Evolutionary conservation across 1,139 yeast species (phyloP), one percentile per base, ranked within the genome.

Genomic region (Pichia sp.): DNA sequence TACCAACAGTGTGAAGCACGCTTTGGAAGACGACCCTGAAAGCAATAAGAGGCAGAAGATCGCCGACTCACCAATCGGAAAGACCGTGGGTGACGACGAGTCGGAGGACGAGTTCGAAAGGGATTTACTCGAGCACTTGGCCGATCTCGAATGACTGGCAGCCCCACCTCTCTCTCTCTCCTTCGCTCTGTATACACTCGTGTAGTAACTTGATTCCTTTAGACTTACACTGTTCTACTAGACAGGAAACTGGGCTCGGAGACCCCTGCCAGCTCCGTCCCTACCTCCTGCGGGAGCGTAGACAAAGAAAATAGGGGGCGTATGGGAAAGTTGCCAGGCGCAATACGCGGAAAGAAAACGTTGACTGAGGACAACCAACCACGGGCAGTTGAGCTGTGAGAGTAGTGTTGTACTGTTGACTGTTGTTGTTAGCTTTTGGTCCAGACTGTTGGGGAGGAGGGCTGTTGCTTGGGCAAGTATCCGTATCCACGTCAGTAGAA

Each of bases 41-140:
- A 10, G 29, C n/a, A 23, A 7, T 26, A 31, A 15, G 16, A 8
- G 15, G 29, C 31, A 46, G 31, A 41, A 32, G 44, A 30, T 10
- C 5, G 30, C 34, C 30, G 30, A 44, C 15, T 10, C 26, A 11
- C 1, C 41, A 38, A 15, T 1, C 3, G 3, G 16, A 19, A 19
- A 19, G 23, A 19, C 23, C 23, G 23, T 19, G 23, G 23, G 23
- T 19, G 23, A 19, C 15, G 34, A n/a, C 6, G 50, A 51, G 1
- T 32, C 62, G 54, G 47, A 60, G 7, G 71, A 68, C 13, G 71
- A 67, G 6, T 71, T 68, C 63, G 71, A 61, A 62, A 64, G 56
- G 59, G 70, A 64, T 57, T 55, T 60, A 50, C 60, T 61, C 45
- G 64, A 57, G 36, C 67, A 61, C 55, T 62, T 66, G n/a, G 71